phyloP scores from a whole-genome alignment of 176 grass and related monocot species.

The Puccinellia tenuiflora region DNA sequence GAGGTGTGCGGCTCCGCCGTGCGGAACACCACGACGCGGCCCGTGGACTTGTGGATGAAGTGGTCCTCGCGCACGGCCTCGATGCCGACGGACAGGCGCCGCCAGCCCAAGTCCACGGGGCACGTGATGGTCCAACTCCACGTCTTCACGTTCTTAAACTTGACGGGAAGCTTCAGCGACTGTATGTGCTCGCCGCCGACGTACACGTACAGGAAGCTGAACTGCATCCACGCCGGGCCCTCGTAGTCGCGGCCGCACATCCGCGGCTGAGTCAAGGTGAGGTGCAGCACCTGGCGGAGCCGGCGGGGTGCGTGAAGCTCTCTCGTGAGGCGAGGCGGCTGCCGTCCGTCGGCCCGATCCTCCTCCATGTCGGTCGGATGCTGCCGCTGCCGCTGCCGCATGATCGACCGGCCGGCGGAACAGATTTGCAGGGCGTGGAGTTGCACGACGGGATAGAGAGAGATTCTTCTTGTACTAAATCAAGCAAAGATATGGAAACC shows the following conservation, averaged over 20 bases:
- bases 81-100: not conserved
- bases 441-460: not conserved
- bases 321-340: not conserved
- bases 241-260: not conserved
- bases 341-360: not conserved
- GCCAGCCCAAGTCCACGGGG: not conserved
- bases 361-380: not conserved
- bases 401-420: not conserved
- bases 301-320: not conserved
- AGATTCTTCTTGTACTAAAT: not conserved
- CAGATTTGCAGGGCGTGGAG: not conserved
- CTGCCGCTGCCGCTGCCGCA: not conserved
- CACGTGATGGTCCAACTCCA: not conserved
- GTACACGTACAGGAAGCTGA: not conserved
- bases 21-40: not conserved
- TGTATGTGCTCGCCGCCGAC: not conserved
- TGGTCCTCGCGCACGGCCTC: not conserved
- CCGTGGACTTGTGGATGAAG: not conserved
- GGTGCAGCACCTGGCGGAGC: not conserved
- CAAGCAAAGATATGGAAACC: not conserved
- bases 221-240: not conserved
- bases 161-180: not conserved
- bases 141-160: not conserved
- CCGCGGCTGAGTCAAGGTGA: not conserved
- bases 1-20: conserved; percentile 23